These are phyloP conservation scores for Cystobasidiaceae sp. DNA, from an alignment of 1,284 basidiomycete genomes.

Conservation along the genomic window DNA sequence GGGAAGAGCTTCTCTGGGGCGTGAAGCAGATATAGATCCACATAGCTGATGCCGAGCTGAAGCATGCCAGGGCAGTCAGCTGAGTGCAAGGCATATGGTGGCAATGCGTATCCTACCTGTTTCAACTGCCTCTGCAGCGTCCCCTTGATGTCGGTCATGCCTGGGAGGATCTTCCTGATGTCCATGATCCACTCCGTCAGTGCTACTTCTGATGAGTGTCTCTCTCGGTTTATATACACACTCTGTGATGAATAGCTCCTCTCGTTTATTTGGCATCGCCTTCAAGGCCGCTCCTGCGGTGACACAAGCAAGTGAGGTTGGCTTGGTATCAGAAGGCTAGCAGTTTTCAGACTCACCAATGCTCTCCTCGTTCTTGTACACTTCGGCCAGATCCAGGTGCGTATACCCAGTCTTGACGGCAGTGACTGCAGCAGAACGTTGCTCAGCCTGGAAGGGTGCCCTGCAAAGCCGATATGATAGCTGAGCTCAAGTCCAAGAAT, in stretches of 20 bases:
- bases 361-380: slow-evolving; percentile 4
- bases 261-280: slow-evolving; percentile 36
- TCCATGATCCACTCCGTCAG: slow-evolving; percentile 35
- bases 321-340: too few relatives aligned
- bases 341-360: slow-evolving; percentile 17
- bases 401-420: slow-evolving; percentile 29
- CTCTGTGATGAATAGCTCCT: slow-evolving; percentile 46
- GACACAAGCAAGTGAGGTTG: too few relatives aligned
- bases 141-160: slow-evolving; percentile 24
- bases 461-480: too few relatives aligned
- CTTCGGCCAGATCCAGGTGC: slow-evolving; percentile 25
- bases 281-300: slow-evolving; percentile 9
- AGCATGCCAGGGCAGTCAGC: too few relatives aligned
- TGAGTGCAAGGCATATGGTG: too few relatives aligned
- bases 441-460: too few relatives aligned
- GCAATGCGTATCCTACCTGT: too few relatives aligned
- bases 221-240: slow-evolving; percentile 43
- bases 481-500: too few relatives aligned
- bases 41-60: slow-evolving; percentile 41
- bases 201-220: too few relatives aligned
- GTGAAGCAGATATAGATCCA: slow-evolving; percentile 42
- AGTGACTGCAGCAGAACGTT: slow-evolving; percentile 17
- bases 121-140: slow-evolving; percentile 26
- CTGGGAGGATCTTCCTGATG: slow-evolving; percentile 21
- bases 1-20: slow-evolving; percentile 33